Evolutionary conservation across 23 red algal genomes (phyloP).

Genomic region (Agarophyton chilense): DNA sequence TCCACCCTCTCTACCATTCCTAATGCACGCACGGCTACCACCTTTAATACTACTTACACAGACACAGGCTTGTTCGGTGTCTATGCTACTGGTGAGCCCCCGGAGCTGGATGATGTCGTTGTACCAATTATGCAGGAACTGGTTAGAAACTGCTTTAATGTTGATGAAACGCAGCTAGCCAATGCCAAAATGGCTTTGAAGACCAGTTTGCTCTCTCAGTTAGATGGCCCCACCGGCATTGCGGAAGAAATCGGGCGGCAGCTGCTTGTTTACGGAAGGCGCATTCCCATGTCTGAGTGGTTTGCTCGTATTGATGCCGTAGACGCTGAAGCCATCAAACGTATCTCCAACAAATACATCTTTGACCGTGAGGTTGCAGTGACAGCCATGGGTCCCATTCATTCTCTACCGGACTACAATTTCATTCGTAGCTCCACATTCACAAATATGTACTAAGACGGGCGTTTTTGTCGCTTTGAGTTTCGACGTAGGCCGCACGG

Average conservation of each 20-base stretch:
- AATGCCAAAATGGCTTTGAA: slow-evolving; percentile 93
- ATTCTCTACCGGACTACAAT: slow-evolving; percentile 90
- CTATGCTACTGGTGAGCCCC: slow-evolving; percentile 82
- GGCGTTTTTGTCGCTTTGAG: background rate
- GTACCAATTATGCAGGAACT: slow-evolving; percentile 71
- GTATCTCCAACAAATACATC: slow-evolving; percentile 94
- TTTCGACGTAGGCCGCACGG: background rate
- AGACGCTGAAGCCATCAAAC: slow-evolving; percentile 75
- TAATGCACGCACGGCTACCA: slow-evolving; percentile 58
- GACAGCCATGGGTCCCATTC: slow-evolving; percentile 90
- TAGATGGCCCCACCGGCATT: slow-evolving; percentile 78
- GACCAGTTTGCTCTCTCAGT: slow-evolving; percentile 81
- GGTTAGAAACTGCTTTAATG: slow-evolving; percentile 63
- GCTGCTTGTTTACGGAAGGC: slow-evolving; percentile 91
- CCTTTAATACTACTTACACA: slow-evolving; percentile 98
- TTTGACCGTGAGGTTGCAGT: slow-evolving; percentile 95
- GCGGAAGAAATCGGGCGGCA: slow-evolving; percentile 98
- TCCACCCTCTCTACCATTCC: slow-evolving; percentile 57
- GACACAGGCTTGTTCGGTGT: slow-evolving; percentile 97
- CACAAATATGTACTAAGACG: slow-evolving; percentile 77
- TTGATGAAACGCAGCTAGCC: slow-evolving; percentile 82
- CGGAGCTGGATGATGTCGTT: slow-evolving; percentile 93
- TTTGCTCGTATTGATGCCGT: slow-evolving; percentile 98
- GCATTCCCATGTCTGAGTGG: slow-evolving; percentile 92
- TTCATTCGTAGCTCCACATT: slow-evolving; percentile 95